These are phyloP conservation scores for Lasiosphaeris hirsuta DNA, from an alignment of 495 filamentous ascomycete genomes.

Conservation along the genomic window DNA sequence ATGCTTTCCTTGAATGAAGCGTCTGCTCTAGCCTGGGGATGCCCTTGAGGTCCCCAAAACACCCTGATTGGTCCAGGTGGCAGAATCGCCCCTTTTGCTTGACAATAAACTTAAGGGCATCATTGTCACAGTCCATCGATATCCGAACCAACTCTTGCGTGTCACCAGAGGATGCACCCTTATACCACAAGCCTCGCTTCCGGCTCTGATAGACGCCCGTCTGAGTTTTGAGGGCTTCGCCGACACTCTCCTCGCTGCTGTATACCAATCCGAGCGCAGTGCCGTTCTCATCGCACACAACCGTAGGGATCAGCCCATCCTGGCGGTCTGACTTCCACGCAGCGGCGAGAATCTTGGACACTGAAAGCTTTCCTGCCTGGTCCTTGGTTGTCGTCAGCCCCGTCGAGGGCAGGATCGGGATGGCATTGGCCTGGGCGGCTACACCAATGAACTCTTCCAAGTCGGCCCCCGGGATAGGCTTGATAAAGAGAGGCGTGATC, in stretches of 20 bases:
- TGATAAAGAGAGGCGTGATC: slow-evolving; percentile 44
- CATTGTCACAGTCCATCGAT: slow-evolving; percentile 85
- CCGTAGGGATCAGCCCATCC: slow-evolving; percentile 82
- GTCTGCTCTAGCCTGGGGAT: slow-evolving; percentile 83
- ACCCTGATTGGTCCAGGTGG: slow-evolving; percentile 85
- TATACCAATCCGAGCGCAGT: slow-evolving; percentile 85
- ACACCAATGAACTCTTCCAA: slow-evolving; percentile 52
- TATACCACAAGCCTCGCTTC: slow-evolving; percentile 94
- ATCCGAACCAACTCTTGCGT: slow-evolving; percentile 84
- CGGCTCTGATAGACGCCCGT: slow-evolving; percentile 93
- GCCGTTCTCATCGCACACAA: slow-evolving; percentile 87
- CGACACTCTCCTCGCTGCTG: slow-evolving; percentile 85
- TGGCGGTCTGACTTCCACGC: slow-evolving; percentile 71
- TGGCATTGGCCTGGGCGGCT: slow-evolving; percentile 54
- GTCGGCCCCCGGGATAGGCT: slow-evolving; percentile 40
- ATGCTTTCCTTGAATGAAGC: slow-evolving; percentile 69
- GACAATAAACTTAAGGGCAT: slow-evolving; percentile 86
- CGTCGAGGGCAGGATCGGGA: slow-evolving; percentile 74
- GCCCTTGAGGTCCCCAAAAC: slow-evolving; percentile 82
- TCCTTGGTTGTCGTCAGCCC: slow-evolving; percentile 63
- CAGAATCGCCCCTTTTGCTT: slow-evolving; percentile 93
- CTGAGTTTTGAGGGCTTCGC: slow-evolving; percentile 80
- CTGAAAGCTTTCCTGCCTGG: slow-evolving; percentile 56
- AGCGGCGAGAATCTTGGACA: slow-evolving; percentile 65
- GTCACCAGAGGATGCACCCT: slow-evolving; percentile 91